Percentiles rank a stretch among this genome's conserved stretches.
Conservation (phyloP, 768 basidiomycete genomes). For the Phanerochaete sordida region DNA sequence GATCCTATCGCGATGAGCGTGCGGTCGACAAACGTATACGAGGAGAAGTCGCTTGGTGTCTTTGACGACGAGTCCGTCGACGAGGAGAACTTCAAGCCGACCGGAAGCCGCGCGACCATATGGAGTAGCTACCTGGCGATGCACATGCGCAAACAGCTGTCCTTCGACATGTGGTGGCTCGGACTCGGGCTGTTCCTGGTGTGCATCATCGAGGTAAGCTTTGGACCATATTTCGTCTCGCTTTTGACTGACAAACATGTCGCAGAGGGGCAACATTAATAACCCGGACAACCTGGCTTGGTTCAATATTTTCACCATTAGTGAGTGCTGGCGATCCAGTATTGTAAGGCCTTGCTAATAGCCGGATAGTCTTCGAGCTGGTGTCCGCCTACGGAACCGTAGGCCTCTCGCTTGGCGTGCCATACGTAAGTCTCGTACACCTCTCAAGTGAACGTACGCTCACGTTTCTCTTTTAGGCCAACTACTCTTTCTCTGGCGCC, state of each 20-base stretch:
- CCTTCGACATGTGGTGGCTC: constrained; percentile 95
- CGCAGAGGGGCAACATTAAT: constrained; percentile 56
- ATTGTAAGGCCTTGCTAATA: background rate
- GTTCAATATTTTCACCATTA: constrained; percentile 83
- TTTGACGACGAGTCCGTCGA: constrained; percentile 45
- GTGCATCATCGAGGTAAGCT: constrained; percentile 86
- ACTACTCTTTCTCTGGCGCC: constrained; percentile 78
- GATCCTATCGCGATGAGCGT: constrained; percentile 87
- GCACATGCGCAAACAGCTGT: constrained; percentile 85
- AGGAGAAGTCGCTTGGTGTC: constrained; percentile 87
- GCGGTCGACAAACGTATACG: constrained; percentile 91
- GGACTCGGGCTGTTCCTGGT: constrained; percentile 80
- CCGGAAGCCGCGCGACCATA: constrained; percentile 52
- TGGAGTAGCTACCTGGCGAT: constrained; percentile 77
- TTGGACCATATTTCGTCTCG: background rate
- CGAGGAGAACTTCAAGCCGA: constrained; percentile 39
- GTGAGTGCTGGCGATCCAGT: constrained; percentile 38
- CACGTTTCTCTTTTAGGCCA: constrained; percentile 45
- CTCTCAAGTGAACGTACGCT: constrained; percentile 8
- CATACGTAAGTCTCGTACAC: constrained; percentile 43
- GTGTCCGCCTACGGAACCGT: constrained; percentile 88
- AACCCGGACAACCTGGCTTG: constrained; percentile 51
- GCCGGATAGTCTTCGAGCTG: constrained; percentile 76
- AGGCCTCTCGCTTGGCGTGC: constrained; percentile 86
- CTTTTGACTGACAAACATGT: background rate